Base-by-base conservation (phyloP, 345 rosid species). In the Moringa oleifera region DNA sequence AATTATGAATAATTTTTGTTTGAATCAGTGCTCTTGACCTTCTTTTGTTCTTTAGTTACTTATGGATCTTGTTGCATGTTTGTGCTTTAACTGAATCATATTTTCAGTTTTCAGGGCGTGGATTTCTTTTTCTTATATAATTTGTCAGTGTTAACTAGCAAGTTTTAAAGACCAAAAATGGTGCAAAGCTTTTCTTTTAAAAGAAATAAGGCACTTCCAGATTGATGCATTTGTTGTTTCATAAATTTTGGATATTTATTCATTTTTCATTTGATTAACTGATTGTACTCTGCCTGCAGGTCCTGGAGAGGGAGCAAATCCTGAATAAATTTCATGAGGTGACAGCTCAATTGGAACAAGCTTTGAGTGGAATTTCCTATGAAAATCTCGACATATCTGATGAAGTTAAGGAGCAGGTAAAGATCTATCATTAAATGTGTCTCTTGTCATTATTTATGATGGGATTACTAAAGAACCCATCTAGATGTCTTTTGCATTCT, bases 331-430 rank as follows among this genome's bases (percentile, higher is more conserved):
- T 82, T 67, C 68, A 79, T 73, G 92, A 85, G 68, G 78, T 90
- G 69, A 88, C 95, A 10, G 73, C 75, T 12, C 77, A 61, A 65
- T 50, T 90, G 75, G 95, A 90, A 71, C 88, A 83, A 74, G 83
- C 91, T 58, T 75, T 94, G 64, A 80, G 87, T 71, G 74, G 73
- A 74, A 81, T 90, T 71, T 71, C 95, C 21, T 80, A 41, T 64
- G 89, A 88, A 61, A 78, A 73, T 59, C 90, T 94, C 18, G 97
- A 88, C 62, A 90, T 94, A 65, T 88, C 97, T 3, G 97, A 90
- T 75, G 99, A 94, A 88, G 97, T 94, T 61, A 94, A 88, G 67
- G 99, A 94, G 66, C 99, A 88, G 95, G 99, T 94, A 72, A 18
- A 61, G 23, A 25, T 55, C 18, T 57, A 53, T 52, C 51, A 23